Evolutionary conservation across 2,329 filamentous ascomycete species (phyloP).

Genomic region (Trichoderma sp.): DNA sequence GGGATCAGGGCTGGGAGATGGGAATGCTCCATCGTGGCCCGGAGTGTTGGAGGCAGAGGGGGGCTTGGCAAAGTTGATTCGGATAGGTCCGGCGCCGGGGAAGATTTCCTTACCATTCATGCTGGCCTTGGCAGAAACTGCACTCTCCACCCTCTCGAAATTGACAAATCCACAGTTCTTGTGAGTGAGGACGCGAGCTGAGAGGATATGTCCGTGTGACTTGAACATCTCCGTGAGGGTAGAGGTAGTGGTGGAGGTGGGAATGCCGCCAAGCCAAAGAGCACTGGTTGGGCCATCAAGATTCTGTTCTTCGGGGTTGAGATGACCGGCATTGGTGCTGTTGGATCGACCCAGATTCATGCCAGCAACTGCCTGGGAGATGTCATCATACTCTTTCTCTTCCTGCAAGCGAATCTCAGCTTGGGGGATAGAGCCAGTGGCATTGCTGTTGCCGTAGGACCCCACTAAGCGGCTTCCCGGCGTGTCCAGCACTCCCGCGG

Average conservation of each 20-base stretch:
- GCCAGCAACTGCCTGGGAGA: conserved; percentile 80
- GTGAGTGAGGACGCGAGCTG: conserved; percentile 90
- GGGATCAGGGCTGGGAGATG: conserved; percentile 89
- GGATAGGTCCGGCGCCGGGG: conserved; percentile 89
- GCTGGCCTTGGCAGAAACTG: conserved; percentile 81
- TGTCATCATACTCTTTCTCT: conserved; percentile 76
- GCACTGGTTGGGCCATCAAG: conserved; percentile 90
- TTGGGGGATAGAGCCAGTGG: conserved; percentile 76
- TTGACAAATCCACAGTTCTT: conserved; percentile 99
- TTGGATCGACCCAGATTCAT: conserved; percentile 72
- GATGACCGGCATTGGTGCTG: conserved; percentile 67
- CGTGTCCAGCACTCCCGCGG: conserved; percentile 87
- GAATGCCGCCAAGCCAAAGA: conserved; percentile 96
- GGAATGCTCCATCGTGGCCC: conserved; percentile 83
- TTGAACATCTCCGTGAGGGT: conserved; percentile 95
- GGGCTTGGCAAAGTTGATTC: conserved; percentile 97
- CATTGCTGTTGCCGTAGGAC: conserved; percentile 73
- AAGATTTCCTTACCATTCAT: conserved; percentile 99
- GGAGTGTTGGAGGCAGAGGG: conserved; percentile 88
- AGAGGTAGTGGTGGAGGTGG: conserved; percentile 93
- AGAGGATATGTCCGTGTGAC: conserved; percentile 87
- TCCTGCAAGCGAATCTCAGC: conserved; percentile 76
- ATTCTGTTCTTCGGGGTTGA: conserved; percentile 75
- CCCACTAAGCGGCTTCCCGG: conserved; percentile 68
- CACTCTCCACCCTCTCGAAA: conserved; percentile 89